Evolutionary conservation across 768 basidiomycete genomes (phyloP).

Genomic region (Aureoboletus auriporus): DNA sequence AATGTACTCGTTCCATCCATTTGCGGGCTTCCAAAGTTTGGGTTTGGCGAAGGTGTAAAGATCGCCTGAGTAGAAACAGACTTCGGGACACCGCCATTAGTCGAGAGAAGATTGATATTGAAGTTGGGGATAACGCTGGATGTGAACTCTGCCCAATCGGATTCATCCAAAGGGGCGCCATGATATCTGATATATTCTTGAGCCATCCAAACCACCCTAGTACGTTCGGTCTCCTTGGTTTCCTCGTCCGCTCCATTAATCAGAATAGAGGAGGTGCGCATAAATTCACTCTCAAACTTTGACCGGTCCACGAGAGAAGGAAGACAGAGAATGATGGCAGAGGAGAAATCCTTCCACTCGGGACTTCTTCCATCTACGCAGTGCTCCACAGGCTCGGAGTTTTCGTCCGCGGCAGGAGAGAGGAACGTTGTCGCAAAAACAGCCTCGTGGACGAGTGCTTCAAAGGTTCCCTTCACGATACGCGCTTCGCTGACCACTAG

Average conservation of each 20-base stretch:
- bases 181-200: slow-evolving; percentile 61
- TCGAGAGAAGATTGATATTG: slow-evolving; percentile 18
- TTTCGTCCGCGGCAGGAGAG: slow-evolving; percentile 13
- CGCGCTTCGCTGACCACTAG: slow-evolving; percentile 39
- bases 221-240: slow-evolving; percentile 33
- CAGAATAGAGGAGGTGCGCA: slow-evolving; percentile 62
- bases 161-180: slow-evolving; percentile 45
- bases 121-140: slow-evolving; percentile 47
- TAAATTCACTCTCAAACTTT: slow-evolving; percentile 68
- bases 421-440: slow-evolving; percentile 74
- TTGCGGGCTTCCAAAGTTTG: slow-evolving; percentile 27
- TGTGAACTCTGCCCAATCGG: slow-evolving; percentile 57
- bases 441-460: slow-evolving; percentile 77
- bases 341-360: slow-evolving; percentile 62
- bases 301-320: slow-evolving; percentile 51
- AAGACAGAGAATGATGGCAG: slow-evolving; percentile 55
- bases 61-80: slow-evolving; percentile 53
- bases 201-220: slow-evolving; percentile 61
- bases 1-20: slow-evolving; percentile 6
- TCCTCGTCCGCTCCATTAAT: slow-evolving; percentile 50
- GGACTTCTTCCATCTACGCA: slow-evolving; percentile 21
- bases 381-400: slow-evolving; percentile 15
- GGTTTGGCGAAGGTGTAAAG: slow-evolving; percentile 45
- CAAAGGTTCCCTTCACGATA: slow-evolving; percentile 66
- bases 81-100: slow-evolving; percentile 33